Percentiles rank a stretch among this genome's conserved stretches.
These are phyloP conservation scores for Chlorella sp. DNA, from an alignment of 139 green algal species.

Conservation along the genomic window DNA sequence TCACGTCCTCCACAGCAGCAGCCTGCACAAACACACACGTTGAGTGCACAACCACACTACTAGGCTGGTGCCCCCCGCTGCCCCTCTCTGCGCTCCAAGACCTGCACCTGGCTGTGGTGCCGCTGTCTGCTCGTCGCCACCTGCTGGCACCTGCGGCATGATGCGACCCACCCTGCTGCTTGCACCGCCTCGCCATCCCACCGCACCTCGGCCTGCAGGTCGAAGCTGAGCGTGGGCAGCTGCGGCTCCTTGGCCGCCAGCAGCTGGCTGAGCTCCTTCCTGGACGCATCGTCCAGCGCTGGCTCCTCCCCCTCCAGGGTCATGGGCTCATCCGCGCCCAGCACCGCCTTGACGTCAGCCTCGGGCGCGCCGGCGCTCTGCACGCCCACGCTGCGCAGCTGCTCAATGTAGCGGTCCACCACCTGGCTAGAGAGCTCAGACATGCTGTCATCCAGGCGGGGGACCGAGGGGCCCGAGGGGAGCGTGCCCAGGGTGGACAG, in stretches of 20 bases:
- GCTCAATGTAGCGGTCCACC: neutral
- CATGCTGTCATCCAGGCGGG: neutral
- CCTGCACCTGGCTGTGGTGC: too few relatives aligned
- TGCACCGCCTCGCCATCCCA: too few relatives aligned
- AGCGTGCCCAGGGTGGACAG: neutral
- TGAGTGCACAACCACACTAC: too few relatives aligned
- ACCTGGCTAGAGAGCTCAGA: neutral
- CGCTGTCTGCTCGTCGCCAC: too few relatives aligned
- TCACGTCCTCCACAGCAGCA: neutral
- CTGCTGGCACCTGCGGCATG: too few relatives aligned
- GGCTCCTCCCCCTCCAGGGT: too few relatives aligned
- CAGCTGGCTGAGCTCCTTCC: neutral
- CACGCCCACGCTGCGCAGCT: neutral
- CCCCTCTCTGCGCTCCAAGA: too few relatives aligned
- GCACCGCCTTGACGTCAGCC: too few relatives aligned
- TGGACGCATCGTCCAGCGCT: too few relatives aligned
- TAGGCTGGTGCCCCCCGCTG: too few relatives aligned
- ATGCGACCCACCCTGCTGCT: too few relatives aligned
- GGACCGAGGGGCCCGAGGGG: neutral
- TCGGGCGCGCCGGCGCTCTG: neutral
- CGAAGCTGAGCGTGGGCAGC: neutral
- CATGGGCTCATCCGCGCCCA: too few relatives aligned
- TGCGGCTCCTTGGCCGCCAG: neutral
- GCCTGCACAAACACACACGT: neutral
- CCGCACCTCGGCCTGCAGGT: neutral